Base-by-base conservation (phyloP, 2,329 filamentous ascomycete species). In the Alternaria panax region DNA sequence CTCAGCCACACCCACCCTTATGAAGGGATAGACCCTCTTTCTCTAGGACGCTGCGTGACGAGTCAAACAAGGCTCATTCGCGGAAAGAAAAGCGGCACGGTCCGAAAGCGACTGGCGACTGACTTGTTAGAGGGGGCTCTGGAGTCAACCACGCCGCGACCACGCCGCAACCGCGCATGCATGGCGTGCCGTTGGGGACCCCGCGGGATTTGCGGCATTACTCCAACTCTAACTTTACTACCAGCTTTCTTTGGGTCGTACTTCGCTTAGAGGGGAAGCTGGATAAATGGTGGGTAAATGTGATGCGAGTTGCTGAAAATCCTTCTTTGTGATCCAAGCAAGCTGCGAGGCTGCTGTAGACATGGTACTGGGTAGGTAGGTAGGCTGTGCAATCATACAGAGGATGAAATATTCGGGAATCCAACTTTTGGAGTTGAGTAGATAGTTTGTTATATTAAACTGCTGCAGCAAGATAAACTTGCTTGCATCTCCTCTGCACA, bases 121-220 rank as follows among this genome's bases (percentile, higher is more conserved):
- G 43, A 48, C 45, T 24, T 14, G 45, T 24, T 48, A 32, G 30
- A n/a, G n/a, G n/a, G n/a, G n/a, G 45, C 6, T 48, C 14, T 48
- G 28, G 22, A 48, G 32, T 34, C 27, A 25, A 50, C 60, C 40
- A 57, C 53, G 57, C 57, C 54, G 54, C 27, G 22, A 50, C 60
- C 40, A 57, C 53, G 57, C 57, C 54, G 54, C 36, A 51, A 18
- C 32, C 51, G 50, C 51, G 54, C 60, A 57, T 60, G 32, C 32
- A 36, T 50, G n/a, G 22, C 30, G 30, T 22, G 14, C 22, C 50
- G 22, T 47, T 24, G 34, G 32, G 32, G 36, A 52, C n/a, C 32
- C 46, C 50, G 38, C 52, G 45, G 30, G 45, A 34, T 48, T 48
- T 24, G 45, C 45, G 45, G 45, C 20, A 24, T 24, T 6, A 41